phyloP scores from a whole-genome alignment of 2,329 filamentous ascomycete species.

The Calonectria ilicicola region DNA sequence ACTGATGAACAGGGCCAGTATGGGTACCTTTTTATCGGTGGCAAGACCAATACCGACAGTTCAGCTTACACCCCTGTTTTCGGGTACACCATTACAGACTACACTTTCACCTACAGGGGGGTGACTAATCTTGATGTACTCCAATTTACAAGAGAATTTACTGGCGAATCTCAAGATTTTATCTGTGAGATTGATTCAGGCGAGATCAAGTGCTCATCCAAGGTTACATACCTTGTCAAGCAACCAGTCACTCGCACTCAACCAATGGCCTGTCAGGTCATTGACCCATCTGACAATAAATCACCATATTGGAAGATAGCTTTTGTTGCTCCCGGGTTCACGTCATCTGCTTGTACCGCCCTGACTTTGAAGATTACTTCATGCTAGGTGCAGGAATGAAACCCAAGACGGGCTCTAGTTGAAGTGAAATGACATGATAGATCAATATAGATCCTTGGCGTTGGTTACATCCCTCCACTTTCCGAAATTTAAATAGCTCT shows the following conservation, averaged over 20 bases:
- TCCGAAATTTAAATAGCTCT: too few species aligned
- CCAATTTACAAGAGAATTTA: not conserved
- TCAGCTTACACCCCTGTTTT: not conserved
- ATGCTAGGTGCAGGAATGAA: not conserved
- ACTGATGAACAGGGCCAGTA: not conserved
- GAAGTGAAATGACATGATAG: not conserved
- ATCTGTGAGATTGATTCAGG: not conserved
- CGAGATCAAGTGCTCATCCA: not conserved
- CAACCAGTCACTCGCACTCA: not conserved
- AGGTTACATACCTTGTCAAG: not conserved
- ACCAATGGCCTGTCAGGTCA: not conserved
- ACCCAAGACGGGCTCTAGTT: not conserved
- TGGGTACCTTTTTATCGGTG: not conserved
- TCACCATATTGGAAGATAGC: not conserved
- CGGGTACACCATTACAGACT: not conserved
- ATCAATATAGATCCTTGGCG: not conserved
- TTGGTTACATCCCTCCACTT: too few species aligned
- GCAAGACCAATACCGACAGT: not conserved
- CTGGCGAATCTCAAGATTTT: not conserved
- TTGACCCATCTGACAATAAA: not conserved
- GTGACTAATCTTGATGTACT: not conserved
- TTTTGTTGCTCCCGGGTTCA: not conserved
- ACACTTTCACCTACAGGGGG: not conserved
- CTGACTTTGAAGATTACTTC: not conserved
- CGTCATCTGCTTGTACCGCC: not conserved